phyloP scores from a whole-genome alignment of 2,329 filamentous ascomycete genomes.

The Colletotrichum agaves region DNA sequence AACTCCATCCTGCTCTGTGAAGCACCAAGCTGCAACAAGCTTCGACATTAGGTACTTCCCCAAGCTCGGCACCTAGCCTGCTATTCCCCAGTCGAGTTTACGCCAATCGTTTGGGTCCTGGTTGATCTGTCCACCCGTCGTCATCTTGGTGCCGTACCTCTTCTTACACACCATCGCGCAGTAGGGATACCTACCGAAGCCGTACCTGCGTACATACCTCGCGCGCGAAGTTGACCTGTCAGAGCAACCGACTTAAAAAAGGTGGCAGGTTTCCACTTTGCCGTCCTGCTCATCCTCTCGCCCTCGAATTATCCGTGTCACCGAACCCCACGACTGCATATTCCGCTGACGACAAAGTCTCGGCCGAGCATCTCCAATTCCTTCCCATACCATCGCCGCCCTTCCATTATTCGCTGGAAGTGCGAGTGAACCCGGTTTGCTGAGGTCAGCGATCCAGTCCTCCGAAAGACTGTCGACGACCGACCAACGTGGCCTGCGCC shows the following conservation, averaged over 20 bases:
- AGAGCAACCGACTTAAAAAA: slow-evolving; percentile 20
- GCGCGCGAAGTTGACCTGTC: slow-evolving; percentile 24
- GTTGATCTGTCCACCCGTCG: slow-evolving; percentile 26
- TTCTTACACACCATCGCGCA: slow-evolving; percentile 30
- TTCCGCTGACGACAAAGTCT: neutral
- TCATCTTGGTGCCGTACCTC: slow-evolving; percentile 12
- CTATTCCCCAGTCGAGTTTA: slow-evolving; percentile 26
- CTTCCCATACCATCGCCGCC: slow-evolving; percentile 7
- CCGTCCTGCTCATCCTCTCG: neutral
- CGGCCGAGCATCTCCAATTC: slow-evolving; percentile 12
- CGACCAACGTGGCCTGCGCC: slow-evolving; percentile 14
- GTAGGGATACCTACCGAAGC: neutral
- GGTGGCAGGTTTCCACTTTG: slow-evolving; percentile 19
- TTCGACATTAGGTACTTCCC: slow-evolving; percentile 14
- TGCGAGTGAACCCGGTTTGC: slow-evolving; percentile 5
- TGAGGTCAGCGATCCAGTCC: slow-evolving; percentile 12
- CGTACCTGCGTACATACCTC: slow-evolving; percentile 4
- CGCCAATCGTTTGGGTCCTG: slow-evolving; percentile 29
- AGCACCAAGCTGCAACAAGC: neutral
- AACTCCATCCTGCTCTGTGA: neutral
- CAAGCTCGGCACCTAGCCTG: slow-evolving; percentile 6
- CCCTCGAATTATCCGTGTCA: slow-evolving; percentile 12
- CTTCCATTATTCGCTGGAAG: slow-evolving; percentile 16
- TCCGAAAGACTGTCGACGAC: neutral
- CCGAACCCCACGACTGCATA: slow-evolving; percentile 10